Base-by-base conservation (phyloP, 2,329 filamentous ascomycete species). In the Fusarium cyanostomum region DNA sequence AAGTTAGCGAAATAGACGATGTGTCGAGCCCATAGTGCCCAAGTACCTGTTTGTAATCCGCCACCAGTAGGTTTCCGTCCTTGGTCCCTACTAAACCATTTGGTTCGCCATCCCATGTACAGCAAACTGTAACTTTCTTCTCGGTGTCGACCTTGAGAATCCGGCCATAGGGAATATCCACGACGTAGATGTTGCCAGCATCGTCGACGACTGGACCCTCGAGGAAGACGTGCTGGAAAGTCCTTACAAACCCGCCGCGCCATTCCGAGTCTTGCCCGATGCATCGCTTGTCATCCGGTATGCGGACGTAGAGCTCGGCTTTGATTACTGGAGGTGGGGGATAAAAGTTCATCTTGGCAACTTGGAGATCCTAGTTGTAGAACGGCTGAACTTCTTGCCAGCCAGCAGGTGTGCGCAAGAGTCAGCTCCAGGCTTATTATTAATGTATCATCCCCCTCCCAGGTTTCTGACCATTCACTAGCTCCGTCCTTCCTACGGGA, bases 11-110 rank as follows among this genome's bases (percentile, higher is more conserved):
- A 11, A n/a, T 8, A 7, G 4, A 2, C 33, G 4, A 15, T 9
- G 8, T 11, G 2, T 30, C 7, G 15, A n/a, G 13, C 9, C 3
- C 13, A 11, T 3, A 9, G 13, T 5, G 6, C 7, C 5, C 10
- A 24, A 53, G 9, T 60, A 77, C 77, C 69, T 79, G 76, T 51
- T 80, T 80, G 42, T 80, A 80, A 30, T 80, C 78, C 8, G 78
- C 78, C 5, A 79, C 64, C 0, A 79, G 45, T 0, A 80, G 50
- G 8, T 66, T 65, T 1, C 78, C 78, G 43, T 79, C 71, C 0
- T 50, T 24, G 2, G 71, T 71, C 0, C 74, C 67, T 1, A 72
- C 76, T 4, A 80, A 58, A 1, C 77, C 78, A 52, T 80, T 80
- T 0, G 78, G 78, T 44, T 80, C 77, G 1, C 77, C 78, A 56